Conservation (phyloP, 2,329 filamentous ascomycete genomes). For the Fusarium torreyae region DNA sequence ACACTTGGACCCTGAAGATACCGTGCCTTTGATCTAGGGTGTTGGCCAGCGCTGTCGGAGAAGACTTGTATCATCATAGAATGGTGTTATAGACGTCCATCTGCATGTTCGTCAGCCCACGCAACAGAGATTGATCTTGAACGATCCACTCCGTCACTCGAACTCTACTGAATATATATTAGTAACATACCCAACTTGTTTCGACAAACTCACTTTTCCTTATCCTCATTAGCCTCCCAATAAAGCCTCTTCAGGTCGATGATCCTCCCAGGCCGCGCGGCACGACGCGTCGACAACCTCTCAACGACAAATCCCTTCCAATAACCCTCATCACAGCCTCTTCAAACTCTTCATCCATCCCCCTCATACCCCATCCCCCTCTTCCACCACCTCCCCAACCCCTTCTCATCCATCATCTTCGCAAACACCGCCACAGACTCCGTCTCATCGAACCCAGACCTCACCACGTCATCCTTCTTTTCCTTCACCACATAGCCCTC, state of each 20-base stretch:
- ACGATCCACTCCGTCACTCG: background rate
- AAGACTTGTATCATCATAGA: no score
- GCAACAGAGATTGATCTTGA: background rate
- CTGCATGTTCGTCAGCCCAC: no score
- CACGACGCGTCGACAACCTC: constrained; percentile 14
- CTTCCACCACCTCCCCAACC: constrained; percentile 76
- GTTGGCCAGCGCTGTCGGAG: background rate
- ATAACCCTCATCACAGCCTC: background rate
- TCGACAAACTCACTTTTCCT: background rate
- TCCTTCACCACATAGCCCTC: background rate
- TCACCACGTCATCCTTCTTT: constrained; percentile 1
- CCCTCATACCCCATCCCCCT: constrained; percentile 72
- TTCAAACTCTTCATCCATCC: constrained; percentile 11
- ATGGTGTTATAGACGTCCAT: background rate
- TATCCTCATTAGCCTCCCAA: background rate
- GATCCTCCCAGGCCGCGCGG: constrained; percentile 28
- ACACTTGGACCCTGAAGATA: background rate
- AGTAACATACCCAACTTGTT: background rate
- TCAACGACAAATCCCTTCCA: background rate
- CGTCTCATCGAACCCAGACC: constrained; percentile 67
- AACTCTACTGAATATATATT: background rate
- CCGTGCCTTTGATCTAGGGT: background rate
- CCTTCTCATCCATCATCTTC: constrained; percentile 70
- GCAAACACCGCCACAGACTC: constrained; percentile 77
- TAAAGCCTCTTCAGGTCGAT: background rate